phyloP scores from a whole-genome alignment of 345 rosid species.

The Dipteronia dyeriana region DNA sequence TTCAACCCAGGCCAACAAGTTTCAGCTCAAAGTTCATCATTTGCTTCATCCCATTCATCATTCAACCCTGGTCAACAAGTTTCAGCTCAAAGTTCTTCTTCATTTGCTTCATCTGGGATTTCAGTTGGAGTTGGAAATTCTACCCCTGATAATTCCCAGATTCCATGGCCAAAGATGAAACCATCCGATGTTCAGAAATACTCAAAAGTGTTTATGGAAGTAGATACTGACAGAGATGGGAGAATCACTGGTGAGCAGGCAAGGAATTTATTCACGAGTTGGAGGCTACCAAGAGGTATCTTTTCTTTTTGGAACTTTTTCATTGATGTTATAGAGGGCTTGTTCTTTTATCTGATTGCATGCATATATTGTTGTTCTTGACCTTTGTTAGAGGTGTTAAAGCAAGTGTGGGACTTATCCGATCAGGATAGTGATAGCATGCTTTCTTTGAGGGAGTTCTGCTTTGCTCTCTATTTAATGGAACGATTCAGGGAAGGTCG shows the following conservation, averaged over 20 bases:
- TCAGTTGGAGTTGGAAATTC: conserved; percentile 59
- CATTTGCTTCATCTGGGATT: conserved; percentile 46
- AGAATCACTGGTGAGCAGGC: conserved; percentile 95
- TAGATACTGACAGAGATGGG: conserved; percentile 94
- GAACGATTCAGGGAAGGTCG: conserved; percentile 94
- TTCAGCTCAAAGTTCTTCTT: conserved; percentile 58
- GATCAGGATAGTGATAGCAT: conserved; percentile 98
- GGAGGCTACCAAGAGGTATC: conserved; percentile 97
- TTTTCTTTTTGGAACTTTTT: neutral
- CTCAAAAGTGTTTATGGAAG: conserved; percentile 86
- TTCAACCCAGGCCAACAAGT: conserved; percentile 48
- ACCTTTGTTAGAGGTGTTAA: conserved; percentile 72
- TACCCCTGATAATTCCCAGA: conserved; percentile 51
- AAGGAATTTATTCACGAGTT: conserved; percentile 85
- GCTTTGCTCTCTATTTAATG: conserved; percentile 95
- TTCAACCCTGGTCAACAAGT: conserved; percentile 48
- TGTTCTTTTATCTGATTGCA: conserved; percentile 17
- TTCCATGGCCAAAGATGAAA: conserved; percentile 90
- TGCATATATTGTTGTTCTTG: conserved; percentile 28
- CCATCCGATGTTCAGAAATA: conserved; percentile 88
- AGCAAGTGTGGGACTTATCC: conserved; percentile 98
- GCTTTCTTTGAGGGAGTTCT: conserved; percentile 98
- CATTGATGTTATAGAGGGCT: conserved; percentile 10
- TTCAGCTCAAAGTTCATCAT: conserved; percentile 54
- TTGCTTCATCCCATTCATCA: conserved; percentile 50